Evolutionary conservation across 345 rosid species (phyloP).

Genomic region (Lepidium sativum): DNA sequence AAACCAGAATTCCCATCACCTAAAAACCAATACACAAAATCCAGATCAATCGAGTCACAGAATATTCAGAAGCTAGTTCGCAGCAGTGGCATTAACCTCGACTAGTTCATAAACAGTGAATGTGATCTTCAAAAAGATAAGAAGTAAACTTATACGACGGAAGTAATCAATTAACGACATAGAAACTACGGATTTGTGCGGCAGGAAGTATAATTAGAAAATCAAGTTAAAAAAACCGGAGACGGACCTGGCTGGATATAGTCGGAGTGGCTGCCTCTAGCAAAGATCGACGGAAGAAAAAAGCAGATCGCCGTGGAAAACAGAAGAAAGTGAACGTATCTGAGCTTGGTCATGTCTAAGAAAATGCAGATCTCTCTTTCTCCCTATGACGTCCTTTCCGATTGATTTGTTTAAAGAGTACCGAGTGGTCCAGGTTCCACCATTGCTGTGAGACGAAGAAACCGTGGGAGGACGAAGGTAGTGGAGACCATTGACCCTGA

Average conservation of each 20-base stretch:
- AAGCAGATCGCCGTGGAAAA: conserved; percentile 16
- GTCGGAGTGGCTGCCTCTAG: conserved; percentile 37
- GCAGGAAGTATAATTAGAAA: too few relatives aligned
- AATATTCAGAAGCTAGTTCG: not conserved
- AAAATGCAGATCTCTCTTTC: not conserved
- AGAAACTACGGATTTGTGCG: not conserved
- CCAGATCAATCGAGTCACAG: not conserved
- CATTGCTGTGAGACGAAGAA: not conserved
- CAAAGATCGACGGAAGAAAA: conserved; percentile 20
- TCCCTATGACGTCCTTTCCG: not conserved
- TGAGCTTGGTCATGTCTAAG: conserved; percentile 14
- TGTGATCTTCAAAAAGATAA: not conserved
- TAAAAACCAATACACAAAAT: not conserved
- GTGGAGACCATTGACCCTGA: conserved; percentile 16
- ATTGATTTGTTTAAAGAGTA: conserved; percentile 1
- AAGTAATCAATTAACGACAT: not conserved
- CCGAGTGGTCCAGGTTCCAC: conserved; percentile 1
- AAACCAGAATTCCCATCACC: conserved; percentile 28
- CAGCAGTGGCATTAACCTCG: not conserved
- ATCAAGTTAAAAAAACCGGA: not conserved
- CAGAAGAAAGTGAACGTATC: not conserved
- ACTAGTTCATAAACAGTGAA: not conserved
- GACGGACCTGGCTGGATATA: conserved; percentile 33
- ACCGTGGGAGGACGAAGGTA: not conserved
- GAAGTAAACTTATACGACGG: not conserved